phyloP scores from a whole-genome alignment of 805 yeast species.

The Saturnispora saitoi region DNA sequence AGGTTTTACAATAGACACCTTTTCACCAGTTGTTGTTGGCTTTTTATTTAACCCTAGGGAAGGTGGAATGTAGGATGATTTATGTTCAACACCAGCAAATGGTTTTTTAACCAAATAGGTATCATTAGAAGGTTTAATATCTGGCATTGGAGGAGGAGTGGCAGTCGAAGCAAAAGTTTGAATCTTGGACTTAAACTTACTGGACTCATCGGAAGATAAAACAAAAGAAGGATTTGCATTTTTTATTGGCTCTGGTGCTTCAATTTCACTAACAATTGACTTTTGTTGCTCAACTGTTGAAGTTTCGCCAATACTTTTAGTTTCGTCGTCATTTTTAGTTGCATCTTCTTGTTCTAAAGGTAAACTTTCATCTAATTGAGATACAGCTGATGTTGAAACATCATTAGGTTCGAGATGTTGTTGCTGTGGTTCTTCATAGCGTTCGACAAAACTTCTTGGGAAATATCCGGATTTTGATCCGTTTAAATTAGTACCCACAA shows the following conservation, averaged over 20 bases:
- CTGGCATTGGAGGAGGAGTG: slow-evolving; percentile 23
- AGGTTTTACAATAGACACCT: slow-evolving; percentile 14
- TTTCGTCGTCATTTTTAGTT: not conserved
- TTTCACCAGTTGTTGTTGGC: slow-evolving; percentile 1
- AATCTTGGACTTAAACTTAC: slow-evolving; percentile 3
- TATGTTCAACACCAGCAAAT: slow-evolving; percentile 45
- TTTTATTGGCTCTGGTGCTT: not conserved
- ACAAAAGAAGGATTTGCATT: not conserved
- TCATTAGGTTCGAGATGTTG: not conserved
- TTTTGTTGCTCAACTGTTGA: not conserved
- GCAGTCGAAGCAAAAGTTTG: slow-evolving; percentile 2
- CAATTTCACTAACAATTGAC: not conserved
- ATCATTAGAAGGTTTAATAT: slow-evolving; percentile 20
- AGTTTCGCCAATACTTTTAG: not conserved
- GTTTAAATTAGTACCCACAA: slow-evolving; percentile 52
- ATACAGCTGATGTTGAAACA: not conserved
- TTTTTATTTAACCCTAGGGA: slow-evolving; percentile 16
- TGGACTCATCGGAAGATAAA: not conserved
- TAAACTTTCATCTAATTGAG: not conserved
- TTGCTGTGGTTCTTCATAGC: not conserved
- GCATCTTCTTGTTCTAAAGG: not conserved
- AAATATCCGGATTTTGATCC: slow-evolving; percentile 59
- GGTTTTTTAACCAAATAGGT: slow-evolving; percentile 45
- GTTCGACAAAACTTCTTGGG: slow-evolving; percentile 74
- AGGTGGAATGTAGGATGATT: slow-evolving; percentile 51